phyloP scores from a whole-genome alignment of 2,329 filamentous ascomycete genomes.

The Colletotrichum salicis region DNA sequence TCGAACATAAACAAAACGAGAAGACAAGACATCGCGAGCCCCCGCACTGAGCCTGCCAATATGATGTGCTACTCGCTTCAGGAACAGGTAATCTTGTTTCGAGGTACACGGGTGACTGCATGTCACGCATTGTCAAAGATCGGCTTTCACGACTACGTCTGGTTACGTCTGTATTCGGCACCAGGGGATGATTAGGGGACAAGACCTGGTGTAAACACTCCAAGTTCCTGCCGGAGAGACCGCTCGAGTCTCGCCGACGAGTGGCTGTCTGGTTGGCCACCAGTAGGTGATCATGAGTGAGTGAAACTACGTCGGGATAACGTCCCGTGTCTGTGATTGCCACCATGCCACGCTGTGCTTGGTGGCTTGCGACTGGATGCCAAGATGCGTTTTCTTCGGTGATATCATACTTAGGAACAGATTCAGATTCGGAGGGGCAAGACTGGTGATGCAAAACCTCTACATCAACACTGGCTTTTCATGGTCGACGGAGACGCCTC shows the following conservation, averaged over 20 bases:
- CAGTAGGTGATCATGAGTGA: neutral
- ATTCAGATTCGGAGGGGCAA: neutral
- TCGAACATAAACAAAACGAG: neutral
- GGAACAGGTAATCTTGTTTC: conserved; percentile 32
- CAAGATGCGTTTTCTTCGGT: neutral
- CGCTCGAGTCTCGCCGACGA: neutral
- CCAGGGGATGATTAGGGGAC: neutral
- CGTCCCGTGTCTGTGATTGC: neutral
- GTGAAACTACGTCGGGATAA: conserved; percentile 15
- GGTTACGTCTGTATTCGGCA: neutral
- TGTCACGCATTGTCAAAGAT: neutral
- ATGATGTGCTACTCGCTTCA: conserved; percentile 10
- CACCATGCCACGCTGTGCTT: conserved; percentile 23
- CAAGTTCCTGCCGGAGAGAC: neutral
- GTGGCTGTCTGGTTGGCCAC: neutral
- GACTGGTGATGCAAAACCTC: neutral
- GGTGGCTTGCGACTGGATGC: conserved; percentile 4
- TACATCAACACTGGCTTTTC: neutral
- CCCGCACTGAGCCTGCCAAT: neutral
- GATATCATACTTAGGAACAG: neutral
- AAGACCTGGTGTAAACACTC: neutral
- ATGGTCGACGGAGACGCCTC: neutral
- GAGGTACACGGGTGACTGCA: conserved; percentile 24
- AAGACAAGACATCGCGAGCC: conserved; percentile 11
- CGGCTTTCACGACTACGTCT: neutral